Percentiles rank a stretch among this genome's conserved stretches.
Evolutionary conservation across 352 stramenopile species (phyloP).

Genomic region (Globisporangium paroecandrum): DNA sequence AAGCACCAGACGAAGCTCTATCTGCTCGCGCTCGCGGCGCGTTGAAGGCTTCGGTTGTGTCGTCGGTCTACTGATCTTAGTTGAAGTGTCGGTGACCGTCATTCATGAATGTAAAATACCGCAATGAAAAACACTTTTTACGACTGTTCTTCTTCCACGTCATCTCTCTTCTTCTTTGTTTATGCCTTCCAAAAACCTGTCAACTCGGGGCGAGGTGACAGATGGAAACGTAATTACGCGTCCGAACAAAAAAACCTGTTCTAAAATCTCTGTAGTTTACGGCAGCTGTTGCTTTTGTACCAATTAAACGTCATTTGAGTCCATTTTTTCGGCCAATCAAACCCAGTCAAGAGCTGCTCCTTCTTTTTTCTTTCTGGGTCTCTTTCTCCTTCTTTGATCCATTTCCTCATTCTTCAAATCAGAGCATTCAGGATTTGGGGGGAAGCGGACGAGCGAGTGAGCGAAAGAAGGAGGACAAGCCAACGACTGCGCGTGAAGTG

Average conservation of each 20-base stretch:
- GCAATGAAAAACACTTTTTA: conserved; percentile 1
- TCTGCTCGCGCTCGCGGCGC: conserved; percentile 40
- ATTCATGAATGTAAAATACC: background rate
- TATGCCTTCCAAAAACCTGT: background rate
- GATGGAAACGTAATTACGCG: background rate
- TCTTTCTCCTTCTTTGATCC: background rate
- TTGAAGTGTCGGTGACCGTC: background rate
- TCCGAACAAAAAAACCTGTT: background rate
- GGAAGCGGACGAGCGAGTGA: background rate
- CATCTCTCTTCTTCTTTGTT: background rate
- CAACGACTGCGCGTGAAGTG: conserved; percentile 11
- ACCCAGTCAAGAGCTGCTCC: background rate
- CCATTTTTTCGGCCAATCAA: background rate
- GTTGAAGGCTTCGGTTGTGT: background rate
- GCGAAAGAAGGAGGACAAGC: conserved; percentile 8
- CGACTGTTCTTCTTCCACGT: background rate
- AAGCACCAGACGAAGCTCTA: conserved; percentile 84
- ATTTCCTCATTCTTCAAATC: conserved; percentile 3
- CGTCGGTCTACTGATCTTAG: background rate
- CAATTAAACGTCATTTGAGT: background rate
- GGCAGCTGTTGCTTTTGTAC: background rate
- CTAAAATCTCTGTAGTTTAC: background rate
- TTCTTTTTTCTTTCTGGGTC: conserved; percentile 11
- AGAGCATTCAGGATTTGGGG: conserved; percentile 15
- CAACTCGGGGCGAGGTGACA: background rate